Base-by-base conservation (phyloP, 1,139 yeast genomes). In the Suhomyces anneliseae region DNA sequence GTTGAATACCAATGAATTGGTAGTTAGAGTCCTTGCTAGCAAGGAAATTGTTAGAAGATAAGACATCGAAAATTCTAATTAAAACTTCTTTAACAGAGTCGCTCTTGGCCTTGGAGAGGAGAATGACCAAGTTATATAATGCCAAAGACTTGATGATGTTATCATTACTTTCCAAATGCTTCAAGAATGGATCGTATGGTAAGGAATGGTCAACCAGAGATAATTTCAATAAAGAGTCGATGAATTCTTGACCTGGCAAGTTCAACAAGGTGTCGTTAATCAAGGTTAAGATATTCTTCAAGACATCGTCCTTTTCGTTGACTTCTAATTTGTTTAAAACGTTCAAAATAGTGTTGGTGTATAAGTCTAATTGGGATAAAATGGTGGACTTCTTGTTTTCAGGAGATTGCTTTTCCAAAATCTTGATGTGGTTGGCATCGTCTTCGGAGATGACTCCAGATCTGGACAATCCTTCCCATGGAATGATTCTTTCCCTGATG, bases 381-480 rank as follows among this genome's bases (percentile, higher is more conserved):
- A 80, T 69, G 15, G 79, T 73, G 19, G 65, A 57, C 50, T 67
- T 57, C 54, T 69, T 62, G 60, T 74, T 65, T 51, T 74, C 74
- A 52, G 65, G 51, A 29, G 73, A 62, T 60, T 74, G 76, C 53
- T 80, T 81, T 60, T 87, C 95, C 56, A 88, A 75, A 39, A 79
- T 74, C 64, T 84, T 85, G 61, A 89, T 74, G 44, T 79, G 72
- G 51, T 78, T 77, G 14, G 90, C 90, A 61, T 87, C 90, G 50
- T 81, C 83, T 45, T 76, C 76, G 19, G 83, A 69, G 40, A 92
- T 75, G 42, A 85, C 81, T 42, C 82, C 83, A 10, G 95, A 85
- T 51, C 96, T 79, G 15, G 89, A 84, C 59, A 87, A 83, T 8
- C 96, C 96, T 61, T 88, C 95, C 97, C 97, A 92, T 27, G 96